These are phyloP conservation scores for Luzula sylvatica DNA, from an alignment of 176 grass and related monocot species.

Conservation along the genomic window DNA sequence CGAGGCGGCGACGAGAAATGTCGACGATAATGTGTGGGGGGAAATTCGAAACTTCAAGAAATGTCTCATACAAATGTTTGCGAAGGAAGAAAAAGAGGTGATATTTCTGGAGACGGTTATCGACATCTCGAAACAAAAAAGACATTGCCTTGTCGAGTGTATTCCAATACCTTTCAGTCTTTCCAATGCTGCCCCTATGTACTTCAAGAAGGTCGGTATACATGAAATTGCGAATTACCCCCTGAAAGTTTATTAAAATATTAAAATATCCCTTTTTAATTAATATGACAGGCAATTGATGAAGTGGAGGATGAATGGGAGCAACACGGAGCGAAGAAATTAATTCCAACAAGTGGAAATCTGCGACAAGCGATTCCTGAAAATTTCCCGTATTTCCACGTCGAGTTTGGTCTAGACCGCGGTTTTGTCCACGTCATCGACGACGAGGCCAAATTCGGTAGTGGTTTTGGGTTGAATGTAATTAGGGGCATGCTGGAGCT, in stretches of 20 bases:
- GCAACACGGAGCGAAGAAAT: constrained; percentile 85
- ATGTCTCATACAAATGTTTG: constrained; percentile 78
- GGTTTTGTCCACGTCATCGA: constrained; percentile 97
- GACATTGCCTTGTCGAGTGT: constrained; percentile 82
- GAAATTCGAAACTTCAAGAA: constrained; percentile 99
- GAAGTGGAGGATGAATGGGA: constrained; percentile 91
- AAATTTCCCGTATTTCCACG: constrained; percentile 94
- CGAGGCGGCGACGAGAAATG: constrained; percentile 64
- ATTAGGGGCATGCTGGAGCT: constrained; percentile 64
- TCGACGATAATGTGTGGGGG: constrained; percentile 74
- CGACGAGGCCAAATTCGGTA: constrained; percentile 61
- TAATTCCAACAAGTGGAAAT: constrained; percentile 78
- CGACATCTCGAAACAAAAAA: constrained; percentile 50
- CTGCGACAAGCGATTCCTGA: constrained; percentile 58
- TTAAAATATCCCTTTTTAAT: neutral
- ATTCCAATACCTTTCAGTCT: constrained; percentile 65
- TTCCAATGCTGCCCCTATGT: constrained; percentile 72
- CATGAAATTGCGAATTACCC: neutral
- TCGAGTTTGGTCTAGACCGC: constrained; percentile 72
- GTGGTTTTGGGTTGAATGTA: constrained; percentile 74
- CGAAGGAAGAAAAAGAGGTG: constrained; percentile 61
- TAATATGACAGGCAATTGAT: constrained; percentile 58
- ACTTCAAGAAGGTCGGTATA: constrained; percentile 97
- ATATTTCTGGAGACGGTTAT: constrained; percentile 86
- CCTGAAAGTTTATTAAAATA: constrained; percentile 1